Percentiles rank a stretch among this genome's conserved stretches.
Conservation (phyloP, 768 basidiomycete genomes). For the Podaxis sp. region DNA sequence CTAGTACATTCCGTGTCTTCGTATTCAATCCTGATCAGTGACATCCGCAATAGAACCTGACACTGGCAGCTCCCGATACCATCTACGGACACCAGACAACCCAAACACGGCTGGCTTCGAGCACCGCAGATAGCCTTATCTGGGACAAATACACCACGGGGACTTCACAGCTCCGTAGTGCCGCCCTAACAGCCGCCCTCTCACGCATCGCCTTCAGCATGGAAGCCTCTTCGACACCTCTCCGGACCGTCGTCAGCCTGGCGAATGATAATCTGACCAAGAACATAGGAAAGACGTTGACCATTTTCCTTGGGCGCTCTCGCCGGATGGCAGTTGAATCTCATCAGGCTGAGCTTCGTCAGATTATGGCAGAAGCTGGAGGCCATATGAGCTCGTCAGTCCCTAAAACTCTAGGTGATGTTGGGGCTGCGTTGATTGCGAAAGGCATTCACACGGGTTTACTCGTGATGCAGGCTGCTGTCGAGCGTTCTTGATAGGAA, state of each 20-base stretch:
- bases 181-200: slow-evolving; percentile 37
- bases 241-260: slow-evolving; percentile 54
- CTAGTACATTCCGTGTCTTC: neutral
- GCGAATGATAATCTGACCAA: slow-evolving; percentile 32
- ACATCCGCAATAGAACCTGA: slow-evolving; percentile 29
- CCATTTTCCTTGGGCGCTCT: slow-evolving; percentile 74
- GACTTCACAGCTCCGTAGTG: neutral
- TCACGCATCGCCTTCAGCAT: slow-evolving; percentile 63
- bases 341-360: slow-evolving; percentile 57
- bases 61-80: slow-evolving; percentile 61
- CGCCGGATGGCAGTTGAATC: slow-evolving; percentile 64
- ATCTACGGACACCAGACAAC: slow-evolving; percentile 67
- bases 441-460: slow-evolving; percentile 49
- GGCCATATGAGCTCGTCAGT: slow-evolving; percentile 53
- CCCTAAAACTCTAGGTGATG: slow-evolving; percentile 73
- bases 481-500: neutral
- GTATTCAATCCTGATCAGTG: neutral
- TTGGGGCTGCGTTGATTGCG: slow-evolving; percentile 67
- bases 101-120: slow-evolving; percentile 67
- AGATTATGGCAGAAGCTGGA: slow-evolving; percentile 41
- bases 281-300: slow-evolving; percentile 42
- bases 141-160: slow-evolving; percentile 64
- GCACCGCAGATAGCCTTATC: slow-evolving; percentile 77
- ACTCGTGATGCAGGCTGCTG: slow-evolving; percentile 54
- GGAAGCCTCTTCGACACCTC: slow-evolving; percentile 47